Conservation (phyloP, 2,329 filamentous ascomycete genomes). For the Grosmannia huntii region DNA sequence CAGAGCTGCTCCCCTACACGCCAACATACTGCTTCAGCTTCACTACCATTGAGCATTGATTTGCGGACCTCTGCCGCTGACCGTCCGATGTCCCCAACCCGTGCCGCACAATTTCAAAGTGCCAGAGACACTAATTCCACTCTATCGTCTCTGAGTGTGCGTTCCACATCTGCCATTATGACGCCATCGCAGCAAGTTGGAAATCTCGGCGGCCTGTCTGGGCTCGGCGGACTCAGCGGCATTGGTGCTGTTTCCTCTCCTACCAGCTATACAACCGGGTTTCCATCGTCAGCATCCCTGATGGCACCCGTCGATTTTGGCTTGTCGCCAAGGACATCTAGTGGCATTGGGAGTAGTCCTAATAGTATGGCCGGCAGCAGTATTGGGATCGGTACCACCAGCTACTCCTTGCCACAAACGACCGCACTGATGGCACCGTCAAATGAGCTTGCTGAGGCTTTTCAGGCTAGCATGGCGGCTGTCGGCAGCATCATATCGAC, state of each 20-base stretch:
- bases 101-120: neutral
- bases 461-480: no score
- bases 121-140: neutral
- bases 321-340: constrained; percentile 18
- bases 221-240: neutral
- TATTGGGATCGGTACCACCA: neutral
- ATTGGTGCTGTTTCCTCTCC: neutral
- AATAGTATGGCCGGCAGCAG: constrained; percentile 19
- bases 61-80: constrained; percentile 17
- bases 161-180: neutral
- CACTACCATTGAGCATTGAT: constrained; percentile 28
- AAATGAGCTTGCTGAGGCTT: no score
- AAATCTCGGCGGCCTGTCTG: neutral
- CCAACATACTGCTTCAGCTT: constrained; percentile 34
- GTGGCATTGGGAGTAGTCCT: constrained; percentile 22
- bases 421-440: no score
- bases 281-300: constrained; percentile 31
- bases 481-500: no score
- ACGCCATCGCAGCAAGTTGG: neutral
- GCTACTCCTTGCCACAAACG: neutral
- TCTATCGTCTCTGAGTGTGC: neutral
- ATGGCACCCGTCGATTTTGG: constrained; percentile 41
- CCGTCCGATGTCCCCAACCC: no score
- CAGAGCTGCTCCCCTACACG: constrained; percentile 30
- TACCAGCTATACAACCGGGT: neutral